Base-by-base conservation (phyloP, 495 filamentous ascomycete species). In the Podospora sp. region DNA sequence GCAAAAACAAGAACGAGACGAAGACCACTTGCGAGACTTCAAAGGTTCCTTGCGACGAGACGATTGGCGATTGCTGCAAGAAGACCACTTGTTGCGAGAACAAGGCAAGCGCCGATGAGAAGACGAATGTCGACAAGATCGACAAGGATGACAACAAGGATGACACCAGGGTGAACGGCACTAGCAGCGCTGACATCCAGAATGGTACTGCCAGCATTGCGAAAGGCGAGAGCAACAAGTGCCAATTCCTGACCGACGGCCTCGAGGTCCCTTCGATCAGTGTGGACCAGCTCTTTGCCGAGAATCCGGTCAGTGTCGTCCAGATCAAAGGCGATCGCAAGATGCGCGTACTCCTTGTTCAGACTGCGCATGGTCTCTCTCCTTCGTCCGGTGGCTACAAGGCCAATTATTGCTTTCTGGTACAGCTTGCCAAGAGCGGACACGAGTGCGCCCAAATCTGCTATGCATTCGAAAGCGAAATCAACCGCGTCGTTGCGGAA, bases 331-430 rank as follows among this genome's bases (percentile, higher is more conserved):
- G 14, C 57, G 26, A 60, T 26, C 26, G 14, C 26, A 55, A 51
- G 51, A 70, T 74, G 68, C 73, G 75, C 12, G 68, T 77, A 33
- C 66, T 77, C 46, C 69, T 77, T 11, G 72, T 75, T 4, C 75
- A 77, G 71, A 77, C 75, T 7, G 75, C 75, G 0, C 71, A 75
- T 50, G 75, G 75, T 25, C 61, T 77, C 49, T 66, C 68, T 11
- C 73, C 75, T 14, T 77, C 75, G 11, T 77, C 75, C 24, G 75
- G 75, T 40, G 75, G 75, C 11, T 77, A 71, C 70, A 75, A 75
- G 63, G 69, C 73, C 12, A 77, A 77, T 60, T 18, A 72, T 62
- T 68, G 52, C 56, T 67, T 77, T 8, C 72, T 77, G 1, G 73
- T 67, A 21, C 61, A 62, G 22, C 67, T 77, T 7, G 21, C 59